These are phyloP conservation scores for Metschnikowia borealis DNA, from an alignment of 805 yeast species.

Conservation along the genomic window DNA sequence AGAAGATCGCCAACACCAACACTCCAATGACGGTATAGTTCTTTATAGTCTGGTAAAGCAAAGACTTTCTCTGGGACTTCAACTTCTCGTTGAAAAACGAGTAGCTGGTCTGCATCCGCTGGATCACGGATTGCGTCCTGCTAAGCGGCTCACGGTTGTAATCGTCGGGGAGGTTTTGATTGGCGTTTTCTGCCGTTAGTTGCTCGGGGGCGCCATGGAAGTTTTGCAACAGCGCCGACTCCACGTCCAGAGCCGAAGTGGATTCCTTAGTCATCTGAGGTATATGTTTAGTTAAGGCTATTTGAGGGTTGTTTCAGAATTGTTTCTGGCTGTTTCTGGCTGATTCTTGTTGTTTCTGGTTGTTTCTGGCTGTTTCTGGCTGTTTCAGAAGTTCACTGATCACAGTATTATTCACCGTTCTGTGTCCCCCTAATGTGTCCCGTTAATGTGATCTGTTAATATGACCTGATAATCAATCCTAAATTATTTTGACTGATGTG, in stretches of 20 bases:
- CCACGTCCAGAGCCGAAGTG: background rate
- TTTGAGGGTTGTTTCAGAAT: too few species aligned
- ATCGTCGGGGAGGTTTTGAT: background rate
- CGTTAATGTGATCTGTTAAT: too few species aligned
- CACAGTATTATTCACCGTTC: too few species aligned
- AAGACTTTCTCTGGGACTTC: conserved; percentile 16
- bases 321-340: too few species aligned
- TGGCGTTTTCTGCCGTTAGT: background rate
- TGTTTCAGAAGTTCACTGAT: too few species aligned
- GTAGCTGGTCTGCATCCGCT: conserved; percentile 24
- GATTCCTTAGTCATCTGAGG: background rate
- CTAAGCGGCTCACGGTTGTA: background rate
- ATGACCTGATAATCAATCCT: too few species aligned
- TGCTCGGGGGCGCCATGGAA: background rate
- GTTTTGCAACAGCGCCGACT: background rate
- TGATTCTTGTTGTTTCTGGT: too few species aligned
- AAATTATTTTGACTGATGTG: too few species aligned
- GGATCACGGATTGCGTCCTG: conserved; percentile 12
- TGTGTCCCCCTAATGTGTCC: too few species aligned
- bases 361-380: too few species aligned
- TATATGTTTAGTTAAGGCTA: background rate
- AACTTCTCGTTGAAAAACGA: conserved; percentile 33
- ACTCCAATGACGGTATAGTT: conserved; percentile 32
- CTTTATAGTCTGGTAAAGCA: conserved; percentile 16
- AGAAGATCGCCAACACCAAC: conserved; percentile 35